A percentile compares a stretch with the other conserved stretches of the same genome.
Conservation (phyloP, 140 eudicot genomes). For the Oenanthe javanica region DNA sequence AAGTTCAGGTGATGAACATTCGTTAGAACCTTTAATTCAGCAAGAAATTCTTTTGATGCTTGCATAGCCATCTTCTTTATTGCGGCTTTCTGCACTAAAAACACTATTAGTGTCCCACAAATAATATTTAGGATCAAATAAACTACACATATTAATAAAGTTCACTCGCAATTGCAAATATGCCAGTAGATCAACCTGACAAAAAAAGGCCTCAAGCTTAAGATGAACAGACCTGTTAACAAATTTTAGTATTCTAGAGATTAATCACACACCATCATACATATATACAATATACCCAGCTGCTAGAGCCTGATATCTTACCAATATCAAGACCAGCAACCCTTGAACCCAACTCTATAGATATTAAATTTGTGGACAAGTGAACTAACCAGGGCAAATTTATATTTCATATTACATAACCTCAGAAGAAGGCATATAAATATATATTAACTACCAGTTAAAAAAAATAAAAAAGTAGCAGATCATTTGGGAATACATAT, state of each 20-base stretch:
- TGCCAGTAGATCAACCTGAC: background rate
- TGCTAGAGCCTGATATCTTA: background rate
- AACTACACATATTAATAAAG: background rate
- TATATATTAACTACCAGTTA: background rate
- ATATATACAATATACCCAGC: background rate
- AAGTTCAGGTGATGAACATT: slow-evolving; percentile 13
- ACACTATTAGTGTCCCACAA: background rate
- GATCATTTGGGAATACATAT: background rate
- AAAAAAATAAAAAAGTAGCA: background rate
- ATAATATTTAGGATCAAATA: background rate
- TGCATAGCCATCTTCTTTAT: slow-evolving; percentile 18
- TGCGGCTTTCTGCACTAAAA: slow-evolving; percentile 14
- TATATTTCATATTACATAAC: background rate
- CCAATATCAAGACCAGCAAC: background rate
- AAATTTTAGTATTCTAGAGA: background rate
- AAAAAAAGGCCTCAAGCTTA: background rate
- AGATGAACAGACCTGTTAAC: background rate
- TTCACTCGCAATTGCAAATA: background rate
- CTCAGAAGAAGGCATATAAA: background rate
- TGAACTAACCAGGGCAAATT: background rate
- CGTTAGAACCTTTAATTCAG: slow-evolving; percentile 14
- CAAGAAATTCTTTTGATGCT: slow-evolving; percentile 13
- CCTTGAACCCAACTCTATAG: background rate
- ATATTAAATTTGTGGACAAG: background rate
- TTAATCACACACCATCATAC: background rate